These are phyloP conservation scores for Didymella glomerata DNA, from an alignment of 2,329 filamentous ascomycete species.

Conservation along the genomic window DNA sequence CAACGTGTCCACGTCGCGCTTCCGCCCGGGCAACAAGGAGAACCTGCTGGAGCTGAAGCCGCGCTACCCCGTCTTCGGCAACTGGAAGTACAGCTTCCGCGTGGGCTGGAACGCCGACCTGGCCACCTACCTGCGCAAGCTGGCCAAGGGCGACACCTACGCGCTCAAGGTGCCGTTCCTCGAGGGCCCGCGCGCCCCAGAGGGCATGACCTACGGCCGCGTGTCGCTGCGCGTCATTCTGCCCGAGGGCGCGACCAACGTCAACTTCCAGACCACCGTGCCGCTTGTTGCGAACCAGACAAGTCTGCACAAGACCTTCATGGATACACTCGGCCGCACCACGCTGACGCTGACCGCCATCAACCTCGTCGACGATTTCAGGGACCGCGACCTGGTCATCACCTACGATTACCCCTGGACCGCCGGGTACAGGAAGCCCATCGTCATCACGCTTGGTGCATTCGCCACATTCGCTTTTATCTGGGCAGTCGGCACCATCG, in stretches of 20 bases:
- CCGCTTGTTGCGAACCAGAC: conserved; percentile 71
- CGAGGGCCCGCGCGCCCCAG: conserved; percentile 84
- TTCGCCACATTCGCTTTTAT: conserved; percentile 76
- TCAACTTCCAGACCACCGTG: conserved; percentile 78
- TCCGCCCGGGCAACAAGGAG: conserved; percentile 78
- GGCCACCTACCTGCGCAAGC: conserved; percentile 74
- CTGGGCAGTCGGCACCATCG: conserved; percentile 79
- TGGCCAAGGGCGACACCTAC: conserved; percentile 72
- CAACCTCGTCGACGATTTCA: conserved; percentile 90
- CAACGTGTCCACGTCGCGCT: conserved; percentile 93
- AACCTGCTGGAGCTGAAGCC: conserved; percentile 90
- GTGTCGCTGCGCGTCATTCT: conserved; percentile 83
- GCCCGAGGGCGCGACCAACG: conserved; percentile 88
- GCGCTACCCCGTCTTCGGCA: conserved; percentile 94
- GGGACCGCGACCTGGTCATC: conserved; percentile 83
- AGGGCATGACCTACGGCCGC: conserved; percentile 86
- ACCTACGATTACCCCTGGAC: conserved; percentile 84
- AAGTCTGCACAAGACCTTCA: conserved; percentile 82
- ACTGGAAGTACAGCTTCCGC: conserved; percentile 97
- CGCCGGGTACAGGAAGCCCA: conserved; percentile 82
- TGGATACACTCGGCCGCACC: conserved; percentile 91
- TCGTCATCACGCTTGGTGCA: conserved; percentile 78
- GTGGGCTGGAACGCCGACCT: conserved; percentile 95
- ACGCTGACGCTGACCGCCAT: conserved; percentile 79
- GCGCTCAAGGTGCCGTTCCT: conserved; percentile 91